These are phyloP conservation scores for Colletotrichum incanum DNA, from an alignment of 2,329 filamentous ascomycete species.

Conservation along the genomic window DNA sequence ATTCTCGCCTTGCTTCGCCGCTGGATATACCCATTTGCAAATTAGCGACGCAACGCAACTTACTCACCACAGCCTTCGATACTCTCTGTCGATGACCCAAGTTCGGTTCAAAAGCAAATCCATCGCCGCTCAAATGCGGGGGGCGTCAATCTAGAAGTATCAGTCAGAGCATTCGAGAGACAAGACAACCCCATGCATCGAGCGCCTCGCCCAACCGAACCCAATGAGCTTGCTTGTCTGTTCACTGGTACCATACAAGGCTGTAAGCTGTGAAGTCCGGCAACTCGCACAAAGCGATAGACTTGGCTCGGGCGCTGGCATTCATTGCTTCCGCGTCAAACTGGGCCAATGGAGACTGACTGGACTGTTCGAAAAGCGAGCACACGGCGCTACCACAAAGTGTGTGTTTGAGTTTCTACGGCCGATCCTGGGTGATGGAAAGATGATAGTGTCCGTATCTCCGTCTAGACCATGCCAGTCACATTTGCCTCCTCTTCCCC, in stretches of 20 bases:
- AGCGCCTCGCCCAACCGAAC: slow-evolving; percentile 8
- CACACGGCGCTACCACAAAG: slow-evolving; percentile 19
- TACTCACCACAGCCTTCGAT: background rate
- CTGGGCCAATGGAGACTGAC: slow-evolving; percentile 2
- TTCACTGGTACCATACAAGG: slow-evolving; percentile 1
- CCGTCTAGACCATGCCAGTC: slow-evolving; percentile 17
- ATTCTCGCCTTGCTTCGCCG: slow-evolving; percentile 33
- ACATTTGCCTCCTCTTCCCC: slow-evolving; percentile 15
- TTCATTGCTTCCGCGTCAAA: slow-evolving; percentile 10
- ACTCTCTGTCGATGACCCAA: background rate
- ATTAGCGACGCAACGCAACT: slow-evolving; percentile 30
- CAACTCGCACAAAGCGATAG: background rate
- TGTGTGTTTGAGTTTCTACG: slow-evolving; percentile 11
- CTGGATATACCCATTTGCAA: slow-evolving; percentile 10
- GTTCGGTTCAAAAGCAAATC: slow-evolving; percentile 12
- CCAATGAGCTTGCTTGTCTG: background rate
- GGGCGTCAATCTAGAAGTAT: slow-evolving; percentile 14
- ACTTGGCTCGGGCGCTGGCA: slow-evolving; percentile 3
- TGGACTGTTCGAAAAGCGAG: slow-evolving; percentile 6
- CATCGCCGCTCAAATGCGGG: background rate
- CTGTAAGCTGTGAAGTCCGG: slow-evolving; percentile 1
- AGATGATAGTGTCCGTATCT: slow-evolving; percentile 23
- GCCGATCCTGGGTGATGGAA: slow-evolving; percentile 30
- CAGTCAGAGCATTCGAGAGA: slow-evolving; percentile 8
- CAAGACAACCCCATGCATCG: background rate